Evolutionary conservation across 768 basidiomycete genomes (phyloP), one percentile per base, ranked within the genome.

Genomic region (Dacryopinax spathularia): DNA sequence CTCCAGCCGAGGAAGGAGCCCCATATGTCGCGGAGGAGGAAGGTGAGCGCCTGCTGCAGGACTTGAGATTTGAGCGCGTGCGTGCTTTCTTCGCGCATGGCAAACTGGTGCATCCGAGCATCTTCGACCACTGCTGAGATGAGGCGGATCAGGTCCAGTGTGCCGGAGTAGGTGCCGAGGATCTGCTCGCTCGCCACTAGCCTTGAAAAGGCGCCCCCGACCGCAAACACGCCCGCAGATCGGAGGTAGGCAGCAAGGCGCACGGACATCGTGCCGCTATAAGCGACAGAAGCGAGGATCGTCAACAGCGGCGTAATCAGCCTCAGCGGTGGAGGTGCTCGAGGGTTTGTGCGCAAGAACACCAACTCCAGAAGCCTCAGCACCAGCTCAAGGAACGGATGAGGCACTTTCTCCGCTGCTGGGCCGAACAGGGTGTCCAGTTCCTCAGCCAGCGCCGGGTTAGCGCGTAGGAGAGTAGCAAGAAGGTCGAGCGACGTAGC

Each of bases 401-500:
- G 61, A 9, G 29, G 61, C 13, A 20, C 27, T 36, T 36, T 62
- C 27, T 36, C 39, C 61, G 31, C 6, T n/a, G n/a, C n/a, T 15
- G 61, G 39, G 39, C 18, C 34, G 25, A 62, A 41, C 4, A 62
- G 61, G 35, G 61, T 39, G 20, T 62, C 35, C 27, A 36, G 6
- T 34, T 39, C 61, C 25, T 27, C 35, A 3, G 36, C 61, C 4
- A 62, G 29, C 5, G 29, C 20, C 29, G 39, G 29, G 16, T 62
- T 62, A 36, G 29, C 29, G 2, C 72, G 67, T 25, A 69, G 43
- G 6, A 71, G 36, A 4, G 68, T 68, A 2, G 63, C 64, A 2
- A 71, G 41, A 56, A 71, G 66, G 4, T 60, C n/a, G 3, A 69
- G 39, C 1, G 66, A 44, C 1, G 63, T 43, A n/a, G 68, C 66